These are phyloP conservation scores for Fusarium sp. DNA, from an alignment of 2,329 filamentous ascomycete species.

Conservation along the genomic window DNA sequence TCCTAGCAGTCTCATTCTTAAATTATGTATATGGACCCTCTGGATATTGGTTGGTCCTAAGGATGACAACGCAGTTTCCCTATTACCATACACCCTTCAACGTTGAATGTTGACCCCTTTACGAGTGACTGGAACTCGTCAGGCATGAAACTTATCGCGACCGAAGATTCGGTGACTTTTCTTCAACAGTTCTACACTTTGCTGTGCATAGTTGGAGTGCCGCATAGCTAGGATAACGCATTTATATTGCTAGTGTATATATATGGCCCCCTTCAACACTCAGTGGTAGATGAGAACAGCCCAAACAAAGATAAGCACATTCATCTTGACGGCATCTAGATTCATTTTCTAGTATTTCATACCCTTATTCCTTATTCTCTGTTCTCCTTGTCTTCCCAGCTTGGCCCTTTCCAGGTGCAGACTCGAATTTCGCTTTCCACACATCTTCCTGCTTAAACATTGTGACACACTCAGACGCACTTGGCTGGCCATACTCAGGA, in stretches of 20 bases:
- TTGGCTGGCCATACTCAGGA: conserved; percentile 63
- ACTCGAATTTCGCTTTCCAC: conserved; percentile 63
- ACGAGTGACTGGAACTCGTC: neutral
- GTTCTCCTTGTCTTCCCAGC: conserved; percentile 17
- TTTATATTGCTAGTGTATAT: neutral
- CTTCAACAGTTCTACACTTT: neutral
- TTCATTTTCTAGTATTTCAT: neutral
- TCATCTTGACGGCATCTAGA: neutral
- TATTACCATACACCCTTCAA: neutral
- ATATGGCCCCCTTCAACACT: neutral
- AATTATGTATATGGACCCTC: neutral
- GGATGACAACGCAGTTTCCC: neutral
- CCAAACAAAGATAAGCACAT: neutral
- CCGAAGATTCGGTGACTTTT: neutral
- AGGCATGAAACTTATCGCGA: neutral
- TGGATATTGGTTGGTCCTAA: neutral
- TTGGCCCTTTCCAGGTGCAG: conserved; percentile 58
- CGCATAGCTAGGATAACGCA: neutral
- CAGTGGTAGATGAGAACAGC: neutral
- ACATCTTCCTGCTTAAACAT: conserved; percentile 65
- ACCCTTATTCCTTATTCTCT: neutral
- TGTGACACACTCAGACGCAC: conserved; percentile 59
- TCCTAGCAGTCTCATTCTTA: neutral
- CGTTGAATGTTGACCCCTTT: neutral
- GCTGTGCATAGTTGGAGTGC: neutral